These are phyloP conservation scores for Rosa multiflora DNA, from an alignment of 306 rosid species.

Conservation along the genomic window DNA sequence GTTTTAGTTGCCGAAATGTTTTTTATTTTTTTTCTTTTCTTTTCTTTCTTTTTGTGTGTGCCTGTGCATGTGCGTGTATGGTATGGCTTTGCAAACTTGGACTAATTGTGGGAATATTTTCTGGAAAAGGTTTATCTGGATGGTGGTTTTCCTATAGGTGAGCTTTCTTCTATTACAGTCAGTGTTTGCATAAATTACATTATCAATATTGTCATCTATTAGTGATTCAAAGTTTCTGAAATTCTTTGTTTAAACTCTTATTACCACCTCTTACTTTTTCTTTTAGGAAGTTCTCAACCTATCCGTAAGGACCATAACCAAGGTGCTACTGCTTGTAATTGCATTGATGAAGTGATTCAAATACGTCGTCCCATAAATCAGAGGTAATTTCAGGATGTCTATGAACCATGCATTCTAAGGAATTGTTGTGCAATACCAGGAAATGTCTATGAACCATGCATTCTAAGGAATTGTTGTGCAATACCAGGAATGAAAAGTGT, in stretches of 20 bases:
- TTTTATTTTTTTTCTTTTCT: neutral
- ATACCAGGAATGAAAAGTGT: conserved; percentile 1
- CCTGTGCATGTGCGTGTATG: neutral
- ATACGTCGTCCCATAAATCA: conserved; percentile 46
- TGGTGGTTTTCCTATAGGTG: conserved; percentile 69
- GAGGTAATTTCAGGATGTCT: conserved; percentile 46
- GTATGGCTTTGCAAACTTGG: conserved; percentile 25
- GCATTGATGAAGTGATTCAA: conserved; percentile 74
- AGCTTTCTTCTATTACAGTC: conserved; percentile 20
- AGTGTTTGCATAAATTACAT: neutral
- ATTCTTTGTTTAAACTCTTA: conserved; percentile 13
- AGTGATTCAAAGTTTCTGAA: conserved; percentile 6
- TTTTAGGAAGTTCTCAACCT: conserved; percentile 51
- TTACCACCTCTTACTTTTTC: conserved; percentile 5
- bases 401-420: neutral
- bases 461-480: neutral
- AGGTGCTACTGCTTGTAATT: conserved; percentile 40
- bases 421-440: conserved; percentile 7
- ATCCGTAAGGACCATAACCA: conserved; percentile 26
- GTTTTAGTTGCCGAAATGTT: neutral
- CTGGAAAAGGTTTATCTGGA: conserved; percentile 51
- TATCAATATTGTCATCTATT: conserved; percentile 12
- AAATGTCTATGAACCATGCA: conserved; percentile 11
- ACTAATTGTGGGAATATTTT: conserved; percentile 47
- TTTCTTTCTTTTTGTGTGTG: neutral